Evolutionary conservation across 495 filamentous ascomycete species (phyloP).

Genomic region (Neurospora intermedia): DNA sequence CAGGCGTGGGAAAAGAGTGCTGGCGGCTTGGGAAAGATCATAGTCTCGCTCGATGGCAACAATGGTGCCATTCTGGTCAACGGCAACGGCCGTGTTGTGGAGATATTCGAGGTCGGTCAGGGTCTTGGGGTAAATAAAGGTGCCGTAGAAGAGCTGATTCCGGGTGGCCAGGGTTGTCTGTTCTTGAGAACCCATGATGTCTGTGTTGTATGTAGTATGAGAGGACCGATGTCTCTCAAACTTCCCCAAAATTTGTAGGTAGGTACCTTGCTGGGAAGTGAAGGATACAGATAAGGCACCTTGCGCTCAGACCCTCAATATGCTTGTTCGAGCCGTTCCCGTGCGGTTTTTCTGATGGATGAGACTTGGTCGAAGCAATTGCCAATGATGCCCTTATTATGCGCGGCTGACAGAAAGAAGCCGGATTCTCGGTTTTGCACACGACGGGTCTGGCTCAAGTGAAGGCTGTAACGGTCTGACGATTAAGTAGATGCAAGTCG

Average conservation of each 20-base stretch:
- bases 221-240: neutral
- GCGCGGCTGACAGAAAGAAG: neutral
- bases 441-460: neutral
- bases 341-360: neutral
- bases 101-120: slow-evolving; percentile 46
- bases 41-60: slow-evolving; percentile 36
- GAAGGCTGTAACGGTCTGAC: neutral
- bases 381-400: neutral
- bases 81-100: slow-evolving; percentile 52
- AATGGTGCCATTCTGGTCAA: slow-evolving; percentile 57
- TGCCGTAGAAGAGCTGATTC: slow-evolving; percentile 37
- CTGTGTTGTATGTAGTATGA: neutral
- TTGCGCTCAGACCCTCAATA: neutral
- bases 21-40: slow-evolving; percentile 14
- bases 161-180: neutral
- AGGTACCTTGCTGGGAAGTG: neutral
- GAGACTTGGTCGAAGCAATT: neutral
- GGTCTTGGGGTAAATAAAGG: slow-evolving; percentile 48
- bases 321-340: neutral
- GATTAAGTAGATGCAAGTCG: neutral
- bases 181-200: neutral
- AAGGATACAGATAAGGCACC: neutral
- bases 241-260: neutral
- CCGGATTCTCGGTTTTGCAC: neutral
- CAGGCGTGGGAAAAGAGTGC: slow-evolving; percentile 17